These are phyloP conservation scores for Starmerella scarabaei DNA, from an alignment of 805 yeast species.

Conservation along the genomic window DNA sequence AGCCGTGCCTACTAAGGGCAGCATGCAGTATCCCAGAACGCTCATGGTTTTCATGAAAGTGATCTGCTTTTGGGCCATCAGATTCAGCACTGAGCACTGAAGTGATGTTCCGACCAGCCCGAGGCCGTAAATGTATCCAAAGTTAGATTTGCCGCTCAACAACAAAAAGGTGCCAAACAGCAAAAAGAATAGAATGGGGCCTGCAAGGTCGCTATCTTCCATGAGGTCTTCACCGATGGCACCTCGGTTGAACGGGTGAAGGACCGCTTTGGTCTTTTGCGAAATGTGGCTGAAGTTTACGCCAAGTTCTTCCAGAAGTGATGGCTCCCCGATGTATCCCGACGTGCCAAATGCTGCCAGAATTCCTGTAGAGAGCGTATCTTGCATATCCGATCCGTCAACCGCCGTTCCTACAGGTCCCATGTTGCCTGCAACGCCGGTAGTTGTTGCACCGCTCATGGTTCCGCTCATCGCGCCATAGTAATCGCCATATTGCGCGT, in stretches of 20 bases:
- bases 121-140: conserved; percentile 93
- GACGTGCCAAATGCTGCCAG: conserved; percentile 85
- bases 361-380: conserved; percentile 51
- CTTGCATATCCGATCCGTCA: conserved; percentile 5
- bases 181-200: conserved; percentile 81
- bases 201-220: conserved; percentile 87
- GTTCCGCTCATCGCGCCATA: conserved; percentile 10
- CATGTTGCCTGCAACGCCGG: conserved; percentile 1
- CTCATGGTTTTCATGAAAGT: conserved; percentile 63
- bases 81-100: conserved; percentile 68
- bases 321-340: conserved; percentile 93
- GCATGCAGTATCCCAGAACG: conserved; percentile 82
- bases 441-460: conserved; percentile 12
- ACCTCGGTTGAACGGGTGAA: conserved; percentile 52
- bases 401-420: conserved; percentile 5
- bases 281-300: conserved; percentile 81
- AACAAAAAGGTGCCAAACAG: conserved; percentile 72
- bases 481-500: conserved; percentile 14
- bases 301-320: conserved; percentile 83
- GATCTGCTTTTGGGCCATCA: conserved; percentile 52
- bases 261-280: conserved; percentile 67
- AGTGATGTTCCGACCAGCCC: conserved; percentile 83
- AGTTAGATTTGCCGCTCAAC: conserved; percentile 83
- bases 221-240: conserved; percentile 57
- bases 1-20: conserved; percentile 73